Evolutionary conservation across 2,329 filamentous ascomycete genomes (phyloP).

Genomic region (Aspergillus flavus): DNA sequence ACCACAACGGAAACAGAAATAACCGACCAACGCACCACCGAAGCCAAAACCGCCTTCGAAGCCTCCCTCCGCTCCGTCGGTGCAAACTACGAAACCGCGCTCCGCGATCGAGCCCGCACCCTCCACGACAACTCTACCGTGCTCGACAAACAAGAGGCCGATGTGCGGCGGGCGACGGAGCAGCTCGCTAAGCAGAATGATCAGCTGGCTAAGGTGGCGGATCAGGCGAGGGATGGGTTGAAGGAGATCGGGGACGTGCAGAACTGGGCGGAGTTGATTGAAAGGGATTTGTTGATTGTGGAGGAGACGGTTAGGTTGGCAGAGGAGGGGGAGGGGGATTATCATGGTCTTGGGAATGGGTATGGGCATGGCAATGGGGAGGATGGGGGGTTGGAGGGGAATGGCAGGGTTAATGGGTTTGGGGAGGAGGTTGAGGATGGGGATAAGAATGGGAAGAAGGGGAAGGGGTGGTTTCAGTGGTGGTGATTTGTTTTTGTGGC

Average conservation of each 20-base stretch:
- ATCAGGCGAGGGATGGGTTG: conserved; percentile 57
- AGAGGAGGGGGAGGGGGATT: conserved; percentile 28
- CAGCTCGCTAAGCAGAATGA: conserved; percentile 56
- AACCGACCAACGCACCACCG: conserved; percentile 37
- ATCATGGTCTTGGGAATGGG: not conserved
- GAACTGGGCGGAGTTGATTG: conserved; percentile 67
- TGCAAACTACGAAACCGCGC: conserved; percentile 54
- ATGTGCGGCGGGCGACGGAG: conserved; percentile 53
- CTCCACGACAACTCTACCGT: conserved; percentile 59
- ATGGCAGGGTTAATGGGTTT: conserved; percentile 6
- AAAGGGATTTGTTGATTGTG: conserved; percentile 48
- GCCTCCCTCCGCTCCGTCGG: conserved; percentile 47
- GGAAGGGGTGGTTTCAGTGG: conserved; percentile 15
- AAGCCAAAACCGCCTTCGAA: conserved; percentile 48
- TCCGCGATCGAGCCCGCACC: conserved; percentile 57
- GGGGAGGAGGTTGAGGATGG: conserved; percentile 4
- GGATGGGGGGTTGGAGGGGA: conserved; percentile 6
- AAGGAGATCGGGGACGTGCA: conserved; percentile 67
- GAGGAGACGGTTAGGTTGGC: conserved; percentile 46
- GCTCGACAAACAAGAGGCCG: conserved; percentile 59
- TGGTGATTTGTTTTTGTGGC: not conserved
- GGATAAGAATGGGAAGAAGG: conserved; percentile 11
- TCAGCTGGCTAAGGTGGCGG: conserved; percentile 57
- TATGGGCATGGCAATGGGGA: not conserved
- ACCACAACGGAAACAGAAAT: not conserved